phyloP scores from a whole-genome alignment of 164 flowering plant species.

The Magnolia kwangsiensis region DNA sequence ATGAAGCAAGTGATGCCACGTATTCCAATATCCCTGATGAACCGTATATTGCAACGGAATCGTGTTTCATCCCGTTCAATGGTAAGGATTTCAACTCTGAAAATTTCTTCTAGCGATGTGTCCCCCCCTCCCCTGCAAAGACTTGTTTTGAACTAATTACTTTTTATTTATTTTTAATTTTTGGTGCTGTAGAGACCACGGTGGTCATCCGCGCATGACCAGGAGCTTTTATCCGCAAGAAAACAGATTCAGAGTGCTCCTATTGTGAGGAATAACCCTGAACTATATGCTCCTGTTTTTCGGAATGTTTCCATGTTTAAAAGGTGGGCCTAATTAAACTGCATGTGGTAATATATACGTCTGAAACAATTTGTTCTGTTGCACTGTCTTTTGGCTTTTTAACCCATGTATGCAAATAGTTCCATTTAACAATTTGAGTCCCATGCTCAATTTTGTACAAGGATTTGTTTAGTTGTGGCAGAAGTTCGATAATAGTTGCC shows the following conservation, averaged over 20 bases:
- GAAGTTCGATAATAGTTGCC: too few relatives aligned
- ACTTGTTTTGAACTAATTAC: background rate
- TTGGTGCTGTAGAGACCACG: slow-evolving; percentile 7
- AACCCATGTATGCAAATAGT: too few relatives aligned
- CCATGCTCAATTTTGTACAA: too few relatives aligned
- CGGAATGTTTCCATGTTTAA: slow-evolving; percentile 11
- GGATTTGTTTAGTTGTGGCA: too few relatives aligned
- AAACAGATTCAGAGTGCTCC: slow-evolving; percentile 14
- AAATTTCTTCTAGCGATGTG: slow-evolving; percentile 2
- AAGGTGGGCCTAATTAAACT: background rate
- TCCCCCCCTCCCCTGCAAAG: background rate
- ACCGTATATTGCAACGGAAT: background rate
- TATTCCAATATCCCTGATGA: background rate
- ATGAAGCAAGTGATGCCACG: slow-evolving; percentile 7
- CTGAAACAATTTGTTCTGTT: too few relatives aligned
- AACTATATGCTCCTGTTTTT: slow-evolving; percentile 15
- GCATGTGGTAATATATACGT: too few relatives aligned
- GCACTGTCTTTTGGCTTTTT: too few relatives aligned
- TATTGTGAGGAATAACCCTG: slow-evolving; percentile 7
- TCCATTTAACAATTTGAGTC: too few relatives aligned
- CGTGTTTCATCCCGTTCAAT: slow-evolving; percentile 7
- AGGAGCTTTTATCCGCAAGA: slow-evolving; percentile 7
- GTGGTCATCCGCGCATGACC: slow-evolving; percentile 14
- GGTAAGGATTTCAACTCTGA: slow-evolving; percentile 4
- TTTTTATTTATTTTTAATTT: background rate